Base-by-base conservation (phyloP, 495 filamentous ascomycete genomes). In the Neurospora cerealis region DNA sequence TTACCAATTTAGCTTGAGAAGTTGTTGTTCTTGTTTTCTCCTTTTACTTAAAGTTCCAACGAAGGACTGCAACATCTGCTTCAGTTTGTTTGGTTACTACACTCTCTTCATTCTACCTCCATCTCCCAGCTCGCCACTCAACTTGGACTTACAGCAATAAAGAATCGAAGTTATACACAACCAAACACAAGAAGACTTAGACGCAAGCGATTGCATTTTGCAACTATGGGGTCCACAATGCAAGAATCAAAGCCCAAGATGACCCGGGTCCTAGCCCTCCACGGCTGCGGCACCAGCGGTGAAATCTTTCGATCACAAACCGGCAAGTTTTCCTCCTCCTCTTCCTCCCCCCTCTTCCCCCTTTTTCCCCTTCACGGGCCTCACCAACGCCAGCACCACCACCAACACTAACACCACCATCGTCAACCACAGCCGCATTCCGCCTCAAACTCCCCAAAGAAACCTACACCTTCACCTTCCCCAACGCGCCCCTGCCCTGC, bases 191-290 rank as follows among this genome's bases (percentile, higher is more conserved):
- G 37, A 66, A 66, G 28, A 66, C 28, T 66, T 66, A 4, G 28
- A 34, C 28, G 54, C 24, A 36, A 34, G 54, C 15, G 0, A 34
- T 36, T 34, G 54, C 54, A 66, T 36, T 34, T 34, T 6, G 28
- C 15, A 60, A 66, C 54, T 36, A 66, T 66, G 54, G 28, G 54
- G 19, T 66, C 54, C 54, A 8, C 28, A 34, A 66, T 66, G 54
- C 54, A 66, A 19, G 54, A 71, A 13, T 24, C 17, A 21, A 38
- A 48, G 40, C 38, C 72, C 17, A 37, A 37, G 39, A 79, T 66
- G 28, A 90, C 91, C 85, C 86, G 82, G 74, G 78, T 92, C 71
- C 86, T 92, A 54, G 89, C 88, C 73, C 88, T 92, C 21, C 90
- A 92, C 77, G 90, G 88, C 10, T 84, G 85, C 73, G 89, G 89